Evolutionary conservation across 176 grass and related monocot species (phyloP).

Genomic region (Canna indica): DNA sequence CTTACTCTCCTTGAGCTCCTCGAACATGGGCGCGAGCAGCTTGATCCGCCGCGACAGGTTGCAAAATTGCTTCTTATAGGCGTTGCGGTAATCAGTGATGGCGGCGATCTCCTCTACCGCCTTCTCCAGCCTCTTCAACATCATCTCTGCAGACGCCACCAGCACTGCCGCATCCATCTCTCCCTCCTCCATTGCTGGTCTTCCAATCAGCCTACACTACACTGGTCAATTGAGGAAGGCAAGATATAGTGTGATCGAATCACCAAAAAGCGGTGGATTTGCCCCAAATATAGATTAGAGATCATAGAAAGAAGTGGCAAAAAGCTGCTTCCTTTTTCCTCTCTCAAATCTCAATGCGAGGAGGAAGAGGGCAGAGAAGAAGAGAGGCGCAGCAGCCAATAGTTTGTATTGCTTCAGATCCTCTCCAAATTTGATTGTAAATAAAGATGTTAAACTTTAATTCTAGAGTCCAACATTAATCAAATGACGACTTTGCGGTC

Average conservation of each 20-base stretch:
- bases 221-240: not conserved
- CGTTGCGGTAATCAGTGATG: constrained; percentile 14
- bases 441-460: too few relatives aligned
- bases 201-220: not conserved
- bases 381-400: too few relatives aligned
- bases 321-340: not conserved
- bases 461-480: too few relatives aligned
- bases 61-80: constrained; percentile 20
- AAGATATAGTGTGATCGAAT: not conserved
- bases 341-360: not conserved
- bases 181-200: constrained; percentile 5
- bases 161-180: not conserved
- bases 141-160: not conserved
- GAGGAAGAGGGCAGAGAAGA: not conserved
- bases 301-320: not conserved
- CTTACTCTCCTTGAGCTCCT: constrained; percentile 20
- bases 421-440: too few relatives aligned
- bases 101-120: constrained; percentile 17
- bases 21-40: constrained; percentile 18
- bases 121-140: constrained; percentile 5
- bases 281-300: not conserved
- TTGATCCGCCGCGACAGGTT: constrained; percentile 25
- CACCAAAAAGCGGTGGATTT: not conserved
- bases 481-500: too few relatives aligned
- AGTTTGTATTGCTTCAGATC: too few relatives aligned